A percentile compares a stretch with the other conserved stretches of the same genome.
Conservation (phyloP, 73 alveolate species). For the Paramecium octaurelia region DNA sequence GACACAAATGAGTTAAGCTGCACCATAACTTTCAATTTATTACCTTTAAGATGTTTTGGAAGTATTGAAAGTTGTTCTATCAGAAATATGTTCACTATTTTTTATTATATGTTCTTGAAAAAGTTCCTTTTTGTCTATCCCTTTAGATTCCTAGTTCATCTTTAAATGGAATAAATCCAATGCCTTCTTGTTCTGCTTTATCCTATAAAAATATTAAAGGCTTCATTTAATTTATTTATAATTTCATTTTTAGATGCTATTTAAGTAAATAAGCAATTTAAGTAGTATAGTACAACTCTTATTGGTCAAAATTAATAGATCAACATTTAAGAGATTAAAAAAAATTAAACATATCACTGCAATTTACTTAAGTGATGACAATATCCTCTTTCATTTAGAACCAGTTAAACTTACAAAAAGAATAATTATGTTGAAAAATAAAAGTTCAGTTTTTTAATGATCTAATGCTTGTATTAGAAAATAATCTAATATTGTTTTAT, state of each 20-base stretch:
- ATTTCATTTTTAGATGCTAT: neutral
- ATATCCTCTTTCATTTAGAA: neutral
- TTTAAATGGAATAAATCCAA: neutral
- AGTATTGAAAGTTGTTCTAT: neutral
- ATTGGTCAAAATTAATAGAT: neutral
- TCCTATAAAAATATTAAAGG: neutral
- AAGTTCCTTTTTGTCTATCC: neutral
- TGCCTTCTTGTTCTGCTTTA: neutral
- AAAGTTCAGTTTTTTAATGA: too few relatives aligned
- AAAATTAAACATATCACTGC: neutral
- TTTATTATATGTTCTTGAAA: neutral
- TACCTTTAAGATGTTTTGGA: neutral
- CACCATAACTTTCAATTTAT: neutral
- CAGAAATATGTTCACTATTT: neutral
- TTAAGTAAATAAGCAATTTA: neutral
- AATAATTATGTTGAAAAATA: too few relatives aligned
- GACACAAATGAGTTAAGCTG: neutral
- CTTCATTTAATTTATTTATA: neutral
- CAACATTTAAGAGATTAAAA: neutral
- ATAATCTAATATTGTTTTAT: too few relatives aligned
- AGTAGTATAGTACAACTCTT: neutral
- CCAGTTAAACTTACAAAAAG: neutral
- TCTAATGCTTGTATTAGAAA: too few relatives aligned
- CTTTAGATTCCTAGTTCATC: conserved; percentile 8
- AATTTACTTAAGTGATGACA: neutral